Evolutionary conservation across 2,329 filamentous ascomycete genomes (phyloP), one percentile per base, ranked within the genome.

Genomic region (Phialocephala sp.): DNA sequence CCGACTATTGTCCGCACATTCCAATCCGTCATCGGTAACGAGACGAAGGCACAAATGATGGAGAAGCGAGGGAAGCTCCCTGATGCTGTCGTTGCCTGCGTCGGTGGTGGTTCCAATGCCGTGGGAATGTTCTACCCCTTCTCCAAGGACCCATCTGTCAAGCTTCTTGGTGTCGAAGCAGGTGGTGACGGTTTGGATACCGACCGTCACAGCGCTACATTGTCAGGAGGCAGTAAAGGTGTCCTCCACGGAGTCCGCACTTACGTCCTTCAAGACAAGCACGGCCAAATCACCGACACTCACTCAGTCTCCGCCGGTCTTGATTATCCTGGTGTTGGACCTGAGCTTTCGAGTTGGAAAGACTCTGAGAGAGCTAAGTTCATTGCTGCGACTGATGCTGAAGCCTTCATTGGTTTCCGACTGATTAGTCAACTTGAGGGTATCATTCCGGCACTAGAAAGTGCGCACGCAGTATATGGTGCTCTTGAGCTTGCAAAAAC

Each of bases 41-140:
- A 99, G 83, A 97, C 95, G 54, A 97, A 95, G 83, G 81, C 89
- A 73, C 94, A 98, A 81, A 94, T 99, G 90, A 83, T 88, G 68
- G 88, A 90, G 76, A 88, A 92, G 78, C 88, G 90, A 57, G 92
- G 93, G 71, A 94, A 95, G 80, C 88, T 99, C 1, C 95, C 95
- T 4, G 95, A 99, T 73, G 95, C 94, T 0, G 94, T 99, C 24
- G 93, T 99, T 18, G 95, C 95, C 11, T 99, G 95, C 75, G 95
- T 99, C 14, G 95, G 95, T 63, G 95, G 95, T 72, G 95, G 95
- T 66, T 94, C 90, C 77, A 99, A 99, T 77, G 95, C 95, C 2
- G 90, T 91, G 3, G 95, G 95, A 81, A 99, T 98, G 94, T 99
- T 99, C 83, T 96, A 94, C 80, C 95, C 95, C 60, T 99, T 99